Evolutionary conservation across 1,139 yeast genomes (phyloP).

Genomic region (Taphrina populina): DNA sequence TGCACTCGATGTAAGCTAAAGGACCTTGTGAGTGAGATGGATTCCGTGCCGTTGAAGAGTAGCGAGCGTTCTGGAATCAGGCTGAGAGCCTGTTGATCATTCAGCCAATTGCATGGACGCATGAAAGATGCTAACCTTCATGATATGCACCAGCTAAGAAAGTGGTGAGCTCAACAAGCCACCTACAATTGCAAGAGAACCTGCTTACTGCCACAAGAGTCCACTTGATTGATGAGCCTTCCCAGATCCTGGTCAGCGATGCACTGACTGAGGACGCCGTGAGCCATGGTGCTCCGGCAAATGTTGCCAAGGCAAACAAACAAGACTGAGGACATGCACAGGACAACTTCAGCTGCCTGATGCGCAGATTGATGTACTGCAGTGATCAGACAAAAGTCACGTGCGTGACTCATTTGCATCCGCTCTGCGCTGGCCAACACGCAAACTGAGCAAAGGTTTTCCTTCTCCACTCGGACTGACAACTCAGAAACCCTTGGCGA

Average conservation of each 20-base stretch:
- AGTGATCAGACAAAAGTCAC: no score
- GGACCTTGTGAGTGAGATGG: background rate
- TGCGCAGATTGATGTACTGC: no score
- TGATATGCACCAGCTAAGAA: slow-evolving; percentile 22
- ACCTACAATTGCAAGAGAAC: background rate
- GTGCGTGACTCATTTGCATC: no score
- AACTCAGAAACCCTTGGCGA: no score
- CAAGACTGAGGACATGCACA: no score
- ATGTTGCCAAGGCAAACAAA: slow-evolving; percentile 31
- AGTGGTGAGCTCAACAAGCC: background rate
- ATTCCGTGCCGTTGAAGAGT: slow-evolving; percentile 11
- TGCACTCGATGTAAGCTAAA: background rate
- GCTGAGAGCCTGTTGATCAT: slow-evolving; percentile 3
- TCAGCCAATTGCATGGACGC: background rate
- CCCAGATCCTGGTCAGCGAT: background rate
- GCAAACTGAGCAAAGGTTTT: no score
- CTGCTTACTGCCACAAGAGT: slow-evolving; percentile 23
- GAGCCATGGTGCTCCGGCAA: slow-evolving; percentile 31
- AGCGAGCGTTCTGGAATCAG: slow-evolving; percentile 19
- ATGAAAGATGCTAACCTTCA: background rate
- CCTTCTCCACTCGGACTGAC: no score
- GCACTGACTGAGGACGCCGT: slow-evolving; percentile 13
- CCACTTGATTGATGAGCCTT: slow-evolving; percentile 5
- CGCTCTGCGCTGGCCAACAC: no score
- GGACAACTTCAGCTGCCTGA: no score